Evolutionary conservation across 108 stramenopile species (phyloP).

Genomic region (Nitzschia putrida): DNA sequence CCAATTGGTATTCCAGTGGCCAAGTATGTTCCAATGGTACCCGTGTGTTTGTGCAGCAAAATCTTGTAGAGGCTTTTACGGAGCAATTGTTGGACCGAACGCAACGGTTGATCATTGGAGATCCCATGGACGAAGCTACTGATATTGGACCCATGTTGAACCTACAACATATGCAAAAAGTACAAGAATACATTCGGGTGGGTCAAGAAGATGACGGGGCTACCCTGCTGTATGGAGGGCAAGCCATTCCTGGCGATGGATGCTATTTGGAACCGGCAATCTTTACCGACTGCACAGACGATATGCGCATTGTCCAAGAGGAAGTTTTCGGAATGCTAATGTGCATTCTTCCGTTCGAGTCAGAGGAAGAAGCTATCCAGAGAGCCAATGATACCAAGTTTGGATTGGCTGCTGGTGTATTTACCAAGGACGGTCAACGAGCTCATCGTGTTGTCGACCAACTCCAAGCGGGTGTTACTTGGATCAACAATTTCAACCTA

Average conservation of each 20-base stretch:
- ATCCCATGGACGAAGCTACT: slow-evolving; percentile 34
- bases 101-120: slow-evolving; percentile 42
- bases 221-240: slow-evolving; percentile 54
- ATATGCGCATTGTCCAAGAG: slow-evolving; percentile 58
- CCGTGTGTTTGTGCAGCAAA: slow-evolving; percentile 68
- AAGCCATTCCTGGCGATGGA: slow-evolving; percentile 13
- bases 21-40: slow-evolving; percentile 85
- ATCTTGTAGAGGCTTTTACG: slow-evolving; percentile 41
- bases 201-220: slow-evolving; percentile 44
- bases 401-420: slow-evolving; percentile 79
- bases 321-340: slow-evolving; percentile 73
- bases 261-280: slow-evolving; percentile 59
- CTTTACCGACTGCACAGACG: slow-evolving; percentile 48
- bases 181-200: slow-evolving; percentile 40
- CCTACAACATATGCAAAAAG: slow-evolving; percentile 43
- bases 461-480: slow-evolving; percentile 61
- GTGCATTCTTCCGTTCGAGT: slow-evolving; percentile 55
- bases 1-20: slow-evolving; percentile 72
- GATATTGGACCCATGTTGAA: slow-evolving; percentile 62
- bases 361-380: slow-evolving; percentile 64
- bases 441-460: slow-evolving; percentile 53
- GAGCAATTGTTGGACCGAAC: slow-evolving; percentile 40
- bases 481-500: slow-evolving; percentile 73
- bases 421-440: slow-evolving; percentile 57
- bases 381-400: slow-evolving; percentile 73